A percentile compares a stretch with the other conserved stretches of the same genome.
phyloP scores from a whole-genome alignment of 1,139 yeast genomes.

The Pichia sp. region DNA sequence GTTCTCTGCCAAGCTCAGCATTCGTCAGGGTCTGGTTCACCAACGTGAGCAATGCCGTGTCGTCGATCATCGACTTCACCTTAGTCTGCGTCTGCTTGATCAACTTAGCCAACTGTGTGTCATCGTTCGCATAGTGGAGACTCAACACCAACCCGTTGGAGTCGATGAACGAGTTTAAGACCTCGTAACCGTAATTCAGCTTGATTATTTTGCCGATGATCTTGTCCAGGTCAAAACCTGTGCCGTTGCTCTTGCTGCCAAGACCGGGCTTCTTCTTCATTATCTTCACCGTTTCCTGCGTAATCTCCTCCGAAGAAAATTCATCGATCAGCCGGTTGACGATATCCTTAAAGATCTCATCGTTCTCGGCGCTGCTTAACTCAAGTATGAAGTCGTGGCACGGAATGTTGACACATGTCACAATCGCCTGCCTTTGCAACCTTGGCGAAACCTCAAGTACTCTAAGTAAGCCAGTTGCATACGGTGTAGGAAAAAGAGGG shows the following conservation, averaged over 20 bases:
- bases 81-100: slow-evolving; percentile 44
- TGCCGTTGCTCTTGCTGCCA: slow-evolving; percentile 16
- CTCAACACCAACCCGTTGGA: slow-evolving; percentile 62
- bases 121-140: slow-evolving; percentile 45
- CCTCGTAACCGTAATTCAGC: slow-evolving; percentile 52
- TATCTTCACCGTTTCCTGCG: slow-evolving; percentile 36
- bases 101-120: slow-evolving; percentile 43
- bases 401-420: slow-evolving; percentile 68
- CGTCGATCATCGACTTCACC: slow-evolving; percentile 46
- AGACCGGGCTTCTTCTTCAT: slow-evolving; percentile 20
- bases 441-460: slow-evolving; percentile 49
- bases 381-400: slow-evolving; percentile 60
- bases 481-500: slow-evolving; percentile 70
- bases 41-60: slow-evolving; percentile 52
- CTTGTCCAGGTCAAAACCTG: slow-evolving; percentile 36
- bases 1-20: slow-evolving; percentile 21
- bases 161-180: slow-evolving; percentile 62
- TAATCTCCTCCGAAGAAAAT: slow-evolving; percentile 47
- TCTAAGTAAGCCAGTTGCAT: slow-evolving; percentile 49
- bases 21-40: slow-evolving; percentile 38
- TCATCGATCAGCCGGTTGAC: slow-evolving; percentile 64
- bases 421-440: slow-evolving; percentile 74
- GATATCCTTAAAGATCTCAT: slow-evolving; percentile 64
- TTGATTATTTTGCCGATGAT: slow-evolving; percentile 40
- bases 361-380: slow-evolving; percentile 47